phyloP scores from a whole-genome alignment of 805 yeast genomes.

The Torulaspora microellipsoides region DNA sequence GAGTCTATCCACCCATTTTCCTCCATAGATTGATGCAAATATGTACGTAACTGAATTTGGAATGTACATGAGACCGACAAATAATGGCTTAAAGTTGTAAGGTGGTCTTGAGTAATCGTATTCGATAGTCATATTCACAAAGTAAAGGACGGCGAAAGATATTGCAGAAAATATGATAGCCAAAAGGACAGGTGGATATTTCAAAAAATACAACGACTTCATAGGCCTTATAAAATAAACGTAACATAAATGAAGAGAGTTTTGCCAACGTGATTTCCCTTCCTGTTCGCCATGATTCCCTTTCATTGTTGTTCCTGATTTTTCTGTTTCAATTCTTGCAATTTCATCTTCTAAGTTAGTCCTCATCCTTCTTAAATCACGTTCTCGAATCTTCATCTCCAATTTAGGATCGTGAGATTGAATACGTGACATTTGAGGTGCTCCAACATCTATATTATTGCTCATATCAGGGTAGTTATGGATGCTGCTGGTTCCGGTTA shows the following conservation, averaged over 20 bases:
- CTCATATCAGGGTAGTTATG: slow-evolving; percentile 18
- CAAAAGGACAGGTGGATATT: slow-evolving; percentile 69
- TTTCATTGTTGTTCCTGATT: not conserved
- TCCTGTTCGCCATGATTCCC: not conserved
- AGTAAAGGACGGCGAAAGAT: slow-evolving; percentile 66
- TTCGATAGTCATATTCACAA: slow-evolving; percentile 70
- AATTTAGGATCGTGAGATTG: slow-evolving; percentile 19
- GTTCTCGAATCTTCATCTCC: slow-evolving; percentile 17
- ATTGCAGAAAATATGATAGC: slow-evolving; percentile 64
- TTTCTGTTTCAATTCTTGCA: slow-evolving; percentile 15
- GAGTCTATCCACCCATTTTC: slow-evolving; percentile 69
- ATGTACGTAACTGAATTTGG: slow-evolving; percentile 80
- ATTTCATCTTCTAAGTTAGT: slow-evolving; percentile 27
- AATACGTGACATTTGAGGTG: slow-evolving; percentile 26
- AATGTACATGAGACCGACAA: slow-evolving; percentile 71
- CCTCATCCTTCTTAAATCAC: slow-evolving; percentile 24
- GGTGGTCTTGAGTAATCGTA: slow-evolving; percentile 59
- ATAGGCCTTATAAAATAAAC: slow-evolving; percentile 54
- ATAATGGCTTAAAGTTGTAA: slow-evolving; percentile 60
- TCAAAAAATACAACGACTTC: slow-evolving; percentile 54
- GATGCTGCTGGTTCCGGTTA: slow-evolving; percentile 20
- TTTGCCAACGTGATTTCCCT: slow-evolving; percentile 2
- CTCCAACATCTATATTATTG: slow-evolving; percentile 20
- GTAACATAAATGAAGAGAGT: slow-evolving; percentile 35
- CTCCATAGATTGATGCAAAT: slow-evolving; percentile 74